Evolutionary conservation across 768 basidiomycete species (phyloP).

Genomic region (Suillus decipiens): DNA sequence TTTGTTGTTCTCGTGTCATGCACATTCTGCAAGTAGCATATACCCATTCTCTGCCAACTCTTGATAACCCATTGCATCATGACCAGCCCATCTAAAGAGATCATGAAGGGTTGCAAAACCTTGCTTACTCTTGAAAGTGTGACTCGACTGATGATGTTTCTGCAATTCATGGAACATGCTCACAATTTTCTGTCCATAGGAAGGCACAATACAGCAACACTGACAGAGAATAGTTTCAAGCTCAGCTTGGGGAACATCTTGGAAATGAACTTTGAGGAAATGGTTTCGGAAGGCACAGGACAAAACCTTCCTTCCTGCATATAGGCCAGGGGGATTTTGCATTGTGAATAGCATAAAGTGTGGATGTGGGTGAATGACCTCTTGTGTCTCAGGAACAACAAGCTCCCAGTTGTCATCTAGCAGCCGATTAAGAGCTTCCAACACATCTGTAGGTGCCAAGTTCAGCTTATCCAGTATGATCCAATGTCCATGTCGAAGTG

Average conservation of each 20-base stretch:
- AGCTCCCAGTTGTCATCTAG: slow-evolving; percentile 98
- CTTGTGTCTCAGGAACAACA: slow-evolving; percentile 93
- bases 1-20: slow-evolving; percentile 84
- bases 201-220: slow-evolving; percentile 89
- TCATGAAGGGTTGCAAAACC: slow-evolving; percentile 97
- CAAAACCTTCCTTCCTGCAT: slow-evolving; percentile 91
- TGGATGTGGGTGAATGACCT: slow-evolving; percentile 89
- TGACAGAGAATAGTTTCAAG: slow-evolving; percentile 93
- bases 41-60: slow-evolving; percentile 95
- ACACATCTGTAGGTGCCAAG: slow-evolving; percentile 94
- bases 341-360: slow-evolving; percentile 99
- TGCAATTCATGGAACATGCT: slow-evolving; percentile 91
- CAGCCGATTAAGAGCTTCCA: slow-evolving; percentile 95
- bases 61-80: slow-evolving; percentile 87
- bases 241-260: slow-evolving; percentile 93
- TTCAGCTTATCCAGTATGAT: slow-evolving; percentile 98
- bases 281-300: slow-evolving; percentile 97
- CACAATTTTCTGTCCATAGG: slow-evolving; percentile 90
- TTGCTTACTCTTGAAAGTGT: slow-evolving; percentile 97
- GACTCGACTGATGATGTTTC: slow-evolving; percentile 83
- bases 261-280: slow-evolving; percentile 96
- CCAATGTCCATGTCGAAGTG: slow-evolving; percentile 92
- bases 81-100: slow-evolving; percentile 94
- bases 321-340: slow-evolving; percentile 95
- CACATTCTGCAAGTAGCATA: slow-evolving; percentile 94